These are phyloP conservation scores for Zymoseptoria pseudotritici DNA, from an alignment of 2,329 filamentous ascomycete species.

Conservation along the genomic window DNA sequence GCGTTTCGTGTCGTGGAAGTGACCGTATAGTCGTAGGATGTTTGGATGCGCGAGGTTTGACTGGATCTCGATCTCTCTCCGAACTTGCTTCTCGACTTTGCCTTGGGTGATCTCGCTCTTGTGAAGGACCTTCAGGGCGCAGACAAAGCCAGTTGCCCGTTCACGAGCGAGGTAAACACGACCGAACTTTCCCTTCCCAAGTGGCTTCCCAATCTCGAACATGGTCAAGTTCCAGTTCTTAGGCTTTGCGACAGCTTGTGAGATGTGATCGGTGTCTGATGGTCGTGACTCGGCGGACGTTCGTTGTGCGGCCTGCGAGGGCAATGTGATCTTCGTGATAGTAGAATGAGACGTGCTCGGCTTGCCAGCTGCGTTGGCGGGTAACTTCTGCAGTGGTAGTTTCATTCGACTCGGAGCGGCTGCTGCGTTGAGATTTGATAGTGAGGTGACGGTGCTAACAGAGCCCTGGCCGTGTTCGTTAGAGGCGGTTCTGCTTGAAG, in stretches of 20 bases:
- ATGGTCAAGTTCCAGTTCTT: slow-evolving; percentile 76
- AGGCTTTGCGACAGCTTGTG: slow-evolving; percentile 27
- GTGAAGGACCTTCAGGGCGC: slow-evolving; percentile 78
- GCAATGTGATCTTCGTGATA: slow-evolving; percentile 58
- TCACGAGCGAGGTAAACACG: slow-evolving; percentile 80
- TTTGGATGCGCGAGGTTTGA: slow-evolving; percentile 81
- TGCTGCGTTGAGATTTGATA: slow-evolving; percentile 40
- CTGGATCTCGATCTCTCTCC: slow-evolving; percentile 84
- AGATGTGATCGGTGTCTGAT: slow-evolving; percentile 32
- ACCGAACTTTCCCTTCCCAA: slow-evolving; percentile 83
- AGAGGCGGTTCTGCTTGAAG: slow-evolving; percentile 9
- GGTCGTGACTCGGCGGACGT: slow-evolving; percentile 27
- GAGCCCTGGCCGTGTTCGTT: slow-evolving; percentile 33
- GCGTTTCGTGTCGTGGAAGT: slow-evolving; percentile 83
- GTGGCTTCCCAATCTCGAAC: slow-evolving; percentile 84
- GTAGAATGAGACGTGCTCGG: slow-evolving; percentile 30
- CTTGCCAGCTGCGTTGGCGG: slow-evolving; percentile 58
- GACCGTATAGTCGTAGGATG: slow-evolving; percentile 73
- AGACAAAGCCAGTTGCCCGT: slow-evolving; percentile 71
- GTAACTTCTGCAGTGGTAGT: slow-evolving; percentile 69
- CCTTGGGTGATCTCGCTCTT: slow-evolving; percentile 75
- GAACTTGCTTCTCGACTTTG: slow-evolving; percentile 78
- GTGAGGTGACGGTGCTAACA: slow-evolving; percentile 39
- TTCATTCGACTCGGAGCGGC: slow-evolving; percentile 59
- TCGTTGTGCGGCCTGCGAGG: slow-evolving; percentile 56